Conservation (phyloP, 257 asterid species). For the Solanum medicagineum region DNA sequence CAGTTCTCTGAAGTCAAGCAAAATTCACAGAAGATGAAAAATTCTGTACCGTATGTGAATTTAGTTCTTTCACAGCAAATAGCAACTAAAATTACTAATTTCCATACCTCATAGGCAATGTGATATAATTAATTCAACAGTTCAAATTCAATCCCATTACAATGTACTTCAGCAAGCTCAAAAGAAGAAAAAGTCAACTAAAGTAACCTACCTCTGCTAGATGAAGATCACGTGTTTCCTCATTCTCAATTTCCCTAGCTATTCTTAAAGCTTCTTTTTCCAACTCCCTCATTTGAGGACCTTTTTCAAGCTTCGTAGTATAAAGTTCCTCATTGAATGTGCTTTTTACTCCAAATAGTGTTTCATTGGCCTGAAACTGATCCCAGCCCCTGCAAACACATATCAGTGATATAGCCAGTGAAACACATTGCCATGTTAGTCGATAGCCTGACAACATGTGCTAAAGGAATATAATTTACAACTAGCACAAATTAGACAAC, state of each 20-base stretch:
- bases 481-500: not conserved
- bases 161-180: not conserved
- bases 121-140: not conserved
- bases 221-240: constrained; percentile 86
- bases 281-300: constrained; percentile 77
- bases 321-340: constrained; percentile 92
- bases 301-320: constrained; percentile 90
- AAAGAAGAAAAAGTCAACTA: not conserved
- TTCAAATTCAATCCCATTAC: not conserved
- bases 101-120: not conserved
- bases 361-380: constrained; percentile 79
- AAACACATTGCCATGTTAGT: not conserved
- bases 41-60: not conserved
- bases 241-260: constrained; percentile 92
- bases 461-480: not conserved
- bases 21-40: not conserved
- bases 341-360: constrained; percentile 88
- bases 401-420: not conserved
- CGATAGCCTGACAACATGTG: not conserved
- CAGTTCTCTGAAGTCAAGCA: not conserved
- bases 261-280: constrained; percentile 78
- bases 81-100: not conserved
- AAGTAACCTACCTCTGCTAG: constrained; percentile 67
- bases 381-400: constrained; percentile 75
- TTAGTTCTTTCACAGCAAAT: not conserved